Evolutionary conservation across 1,139 yeast genomes (phyloP), one percentile per base, ranked within the genome.

Genomic region (Magnusiomyces fungicola): DNA sequence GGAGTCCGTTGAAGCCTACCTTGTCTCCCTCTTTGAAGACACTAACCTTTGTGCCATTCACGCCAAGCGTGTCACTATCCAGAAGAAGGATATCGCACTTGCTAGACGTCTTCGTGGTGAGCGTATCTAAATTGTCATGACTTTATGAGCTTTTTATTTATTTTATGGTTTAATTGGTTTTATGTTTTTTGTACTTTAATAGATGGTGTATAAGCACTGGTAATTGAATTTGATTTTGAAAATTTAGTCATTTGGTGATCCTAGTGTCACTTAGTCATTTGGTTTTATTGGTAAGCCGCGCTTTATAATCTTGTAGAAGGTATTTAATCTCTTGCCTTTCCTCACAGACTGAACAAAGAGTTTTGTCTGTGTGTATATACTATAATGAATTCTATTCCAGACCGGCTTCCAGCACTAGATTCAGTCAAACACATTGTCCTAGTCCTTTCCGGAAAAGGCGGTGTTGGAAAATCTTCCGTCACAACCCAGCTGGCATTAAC

Each of bases 21-120:
- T 90, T 67, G 83, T 79, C 58, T 85, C 95, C 55, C 76, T 87
- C 66, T 87, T 87, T 63, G 96, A 90, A 79, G 97, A 89, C 78
- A 90, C 97, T 65, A 90, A 90, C 83, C 81, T 90, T 79, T 92
- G 97, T 77, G 97, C 97, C 66, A 88, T 92, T 68, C 97, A 90
- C 79, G 97, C 97, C 70, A 90, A 90, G 90, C 87, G 97, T 81
- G 97, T 90, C 68, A 90, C 97, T 62, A 90, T 90, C 74, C 97
- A 90, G 79, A 92, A 90, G 95, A 90, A 90, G 83, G 97, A 90
- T 74, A 89, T 90, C 73, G 96, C 89, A 76, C 84, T 90, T 71
- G 97, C 97, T 62, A 90, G 97, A 81, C 92, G 97, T 83, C 85
- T 90, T 72, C 89, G 97, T 79, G 97, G 97, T 73, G 97, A 66